A percentile compares a stretch with the other conserved stretches of the same genome.
phyloP scores from a whole-genome alignment of 2,329 filamentous ascomycete genomes.

The Colletotrichum kahawae region DNA sequence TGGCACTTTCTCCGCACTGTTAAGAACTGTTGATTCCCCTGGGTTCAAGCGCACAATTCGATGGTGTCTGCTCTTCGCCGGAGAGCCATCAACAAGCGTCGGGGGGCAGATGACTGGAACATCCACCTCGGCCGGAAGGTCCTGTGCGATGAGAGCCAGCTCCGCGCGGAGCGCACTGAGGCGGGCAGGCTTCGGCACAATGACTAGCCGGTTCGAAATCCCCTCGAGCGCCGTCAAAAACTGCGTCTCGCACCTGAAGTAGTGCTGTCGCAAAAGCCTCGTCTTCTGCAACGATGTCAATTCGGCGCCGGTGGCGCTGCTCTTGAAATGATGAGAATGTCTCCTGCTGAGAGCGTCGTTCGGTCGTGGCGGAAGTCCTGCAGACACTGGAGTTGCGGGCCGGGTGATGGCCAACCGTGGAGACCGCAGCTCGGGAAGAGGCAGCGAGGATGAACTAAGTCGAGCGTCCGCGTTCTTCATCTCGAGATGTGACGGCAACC shows the following conservation, averaged over 20 bases:
- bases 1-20: slow-evolving; percentile 86
- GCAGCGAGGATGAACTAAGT: slow-evolving; percentile 71
- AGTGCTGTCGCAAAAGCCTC: slow-evolving; percentile 78
- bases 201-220: slow-evolving; percentile 83
- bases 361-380: slow-evolving; percentile 50
- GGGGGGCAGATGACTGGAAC: slow-evolving; percentile 83
- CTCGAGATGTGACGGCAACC: slow-evolving; percentile 53
- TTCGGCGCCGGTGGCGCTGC: slow-evolving; percentile 62
- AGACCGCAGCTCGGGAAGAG: slow-evolving; percentile 65
- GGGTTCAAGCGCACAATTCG: slow-evolving; percentile 84
- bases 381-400: slow-evolving; percentile 63
- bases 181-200: slow-evolving; percentile 81
- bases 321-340: slow-evolving; percentile 67
- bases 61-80: slow-evolving; percentile 78
- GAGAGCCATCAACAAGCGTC: slow-evolving; percentile 73
- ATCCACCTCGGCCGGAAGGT: slow-evolving; percentile 83
- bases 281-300: slow-evolving; percentile 71
- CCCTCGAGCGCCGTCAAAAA: slow-evolving; percentile 82
- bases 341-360: slow-evolving; percentile 57
- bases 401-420: slow-evolving; percentile 52
- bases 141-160: slow-evolving; percentile 79
- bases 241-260: slow-evolving; percentile 81
- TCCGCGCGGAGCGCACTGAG: slow-evolving; percentile 83
- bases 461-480: slow-evolving; percentile 62
- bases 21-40: slow-evolving; percentile 82